Evolutionary conservation across 257 asterid species (phyloP), one percentile per base, ranked within the genome.

Genomic region (Solanum verrucosum): DNA sequence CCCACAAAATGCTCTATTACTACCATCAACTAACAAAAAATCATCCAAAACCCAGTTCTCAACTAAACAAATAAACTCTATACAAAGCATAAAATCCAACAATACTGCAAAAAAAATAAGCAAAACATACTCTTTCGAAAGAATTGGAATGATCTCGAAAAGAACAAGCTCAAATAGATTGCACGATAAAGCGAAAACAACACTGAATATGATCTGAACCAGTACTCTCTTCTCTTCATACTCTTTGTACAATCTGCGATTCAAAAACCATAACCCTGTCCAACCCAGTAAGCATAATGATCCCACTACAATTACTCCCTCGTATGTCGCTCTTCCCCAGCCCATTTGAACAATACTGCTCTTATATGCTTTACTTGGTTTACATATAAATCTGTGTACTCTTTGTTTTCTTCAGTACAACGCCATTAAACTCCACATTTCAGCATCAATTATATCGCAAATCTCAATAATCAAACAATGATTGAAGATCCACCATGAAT

Each of bases 151-250:
- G 88, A 97, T 96, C 95, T 96, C 99, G 87, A 93, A 95, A 84
- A 97, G 98, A 29, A 97, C 99, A 65, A 97, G 98, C 95, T 97
- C 94, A 88, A 97, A 97, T 65, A 97, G 96, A 89, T 97, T 97
- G 92, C 99, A 97, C 16, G 99, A 97, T 59, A 97, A 91, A 63
- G 99, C 99, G 81, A 97, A 96, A 34, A 97, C 99, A 85, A 94
- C 95, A 87, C 99, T 96, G 94, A 96, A 97, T 78, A 97, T 97
- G 93, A 96, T 96, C 95, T 97, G 99, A 34, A 97, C 99, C 88
- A 96, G 88, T 7, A 93, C 98, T 90, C 98, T 93, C 90, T 97
- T 97, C 95, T 97, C 99, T 88, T 97, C 99, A 87, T 96, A 97
- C 92, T 97, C 99, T 90, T 97, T 97, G 93, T 97, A 97, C 29